Conservation (phyloP, 768 basidiomycete species). For the Lactarius pseudohatsudake region DNA sequence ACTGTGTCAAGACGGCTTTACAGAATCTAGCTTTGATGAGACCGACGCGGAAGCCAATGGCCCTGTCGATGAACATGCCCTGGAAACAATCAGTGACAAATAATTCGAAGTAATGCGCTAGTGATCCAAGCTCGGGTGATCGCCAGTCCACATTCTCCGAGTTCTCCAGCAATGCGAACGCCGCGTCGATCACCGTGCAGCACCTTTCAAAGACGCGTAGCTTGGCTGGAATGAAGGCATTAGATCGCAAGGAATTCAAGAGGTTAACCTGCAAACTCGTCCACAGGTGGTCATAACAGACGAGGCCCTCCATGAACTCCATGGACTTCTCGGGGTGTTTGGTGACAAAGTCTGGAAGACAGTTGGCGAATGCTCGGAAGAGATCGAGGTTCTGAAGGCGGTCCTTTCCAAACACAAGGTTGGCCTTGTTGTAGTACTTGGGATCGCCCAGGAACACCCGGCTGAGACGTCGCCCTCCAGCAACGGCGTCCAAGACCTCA, state of each 20-base stretch:
- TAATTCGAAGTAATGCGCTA: slow-evolving; percentile 5
- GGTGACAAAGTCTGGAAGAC: slow-evolving; percentile 6
- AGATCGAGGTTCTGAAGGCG: slow-evolving; percentile 10
- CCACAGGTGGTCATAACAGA: slow-evolving; percentile 14
- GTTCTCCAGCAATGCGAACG: not conserved
- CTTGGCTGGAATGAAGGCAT: not conserved
- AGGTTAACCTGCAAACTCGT: slow-evolving; percentile 5
- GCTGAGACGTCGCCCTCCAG: not conserved
- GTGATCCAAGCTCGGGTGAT: slow-evolving; percentile 9
- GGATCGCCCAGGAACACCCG: not conserved
- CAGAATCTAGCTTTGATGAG: slow-evolving; percentile 8
- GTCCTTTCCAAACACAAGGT: slow-evolving; percentile 11
- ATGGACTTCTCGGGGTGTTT: not conserved
- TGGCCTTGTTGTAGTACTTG: not conserved
- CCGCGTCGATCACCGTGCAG: slow-evolving; percentile 8
- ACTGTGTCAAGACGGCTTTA: not conserved
- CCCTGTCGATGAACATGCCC: slow-evolving; percentile 3
- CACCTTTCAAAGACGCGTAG: slow-evolving; percentile 10
- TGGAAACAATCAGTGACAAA: slow-evolving; percentile 5
- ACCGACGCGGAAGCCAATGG: slow-evolving; percentile 1
- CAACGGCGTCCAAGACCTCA: not conserved
- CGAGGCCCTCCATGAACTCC: not conserved
- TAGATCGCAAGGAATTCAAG: not conserved
- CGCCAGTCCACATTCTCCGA: slow-evolving; percentile 11
- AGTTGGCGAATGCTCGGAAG: slow-evolving; percentile 6